phyloP scores from a whole-genome alignment of 208 protist species.

The Crithidia acanthocephali region DNA sequence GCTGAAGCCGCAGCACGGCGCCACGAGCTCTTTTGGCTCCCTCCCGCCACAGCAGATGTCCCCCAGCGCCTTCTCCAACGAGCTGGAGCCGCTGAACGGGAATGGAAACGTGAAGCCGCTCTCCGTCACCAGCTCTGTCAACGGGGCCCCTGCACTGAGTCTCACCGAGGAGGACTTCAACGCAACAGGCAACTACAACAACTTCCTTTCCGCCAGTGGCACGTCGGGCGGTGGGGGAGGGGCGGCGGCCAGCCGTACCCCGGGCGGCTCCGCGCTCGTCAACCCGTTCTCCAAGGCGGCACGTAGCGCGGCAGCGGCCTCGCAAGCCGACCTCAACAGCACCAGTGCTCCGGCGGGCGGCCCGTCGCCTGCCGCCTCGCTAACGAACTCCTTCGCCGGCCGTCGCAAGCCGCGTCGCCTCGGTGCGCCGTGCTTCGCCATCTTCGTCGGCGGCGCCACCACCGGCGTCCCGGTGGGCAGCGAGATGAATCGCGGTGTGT shows the following conservation, averaged over 20 bases:
- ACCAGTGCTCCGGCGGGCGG: background rate
- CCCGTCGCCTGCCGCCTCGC: conserved; percentile 10
- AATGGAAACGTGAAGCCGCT: no score
- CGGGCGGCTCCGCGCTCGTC: conserved; percentile 16
- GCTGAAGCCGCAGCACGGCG: background rate
- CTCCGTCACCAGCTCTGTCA: background rate
- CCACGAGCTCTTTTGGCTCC: background rate
- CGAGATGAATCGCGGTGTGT: conserved; percentile 10
- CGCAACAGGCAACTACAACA: background rate
- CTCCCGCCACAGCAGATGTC: conserved; percentile 4
- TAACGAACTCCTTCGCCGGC: conserved; percentile 18
- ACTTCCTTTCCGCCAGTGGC: background rate
- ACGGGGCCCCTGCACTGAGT: conserved; percentile 1
- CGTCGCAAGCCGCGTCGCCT: conserved; percentile 22
- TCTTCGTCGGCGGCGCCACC: conserved; percentile 32
- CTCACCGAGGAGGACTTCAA: conserved; percentile 8
- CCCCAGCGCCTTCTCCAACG: conserved; percentile 4
- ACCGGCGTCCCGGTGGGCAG: conserved; percentile 5
- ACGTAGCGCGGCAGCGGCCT: background rate
- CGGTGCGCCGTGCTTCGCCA: conserved; percentile 42
- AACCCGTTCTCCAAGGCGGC: conserved; percentile 35
- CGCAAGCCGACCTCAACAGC: background rate
- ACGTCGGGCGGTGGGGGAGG: background rate
- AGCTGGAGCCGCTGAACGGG: conserved; percentile 22
- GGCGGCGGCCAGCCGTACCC: conserved; percentile 6